Conservation (phyloP, 108 stramenopile species). For the Craspedostauros australis region DNA sequence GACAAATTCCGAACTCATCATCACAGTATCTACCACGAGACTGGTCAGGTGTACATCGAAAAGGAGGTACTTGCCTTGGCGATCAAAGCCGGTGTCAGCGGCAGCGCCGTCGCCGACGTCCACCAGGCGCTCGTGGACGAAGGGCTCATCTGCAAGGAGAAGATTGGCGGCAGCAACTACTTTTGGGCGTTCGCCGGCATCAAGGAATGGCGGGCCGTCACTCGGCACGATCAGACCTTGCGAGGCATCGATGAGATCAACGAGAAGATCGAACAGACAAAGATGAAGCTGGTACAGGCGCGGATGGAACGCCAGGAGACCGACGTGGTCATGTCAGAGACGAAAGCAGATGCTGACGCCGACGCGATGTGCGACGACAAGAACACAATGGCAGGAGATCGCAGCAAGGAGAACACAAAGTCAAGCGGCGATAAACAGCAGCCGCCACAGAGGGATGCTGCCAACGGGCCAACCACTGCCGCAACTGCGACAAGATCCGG, state of each 20-base stretch:
- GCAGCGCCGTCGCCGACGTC: constrained; percentile 64
- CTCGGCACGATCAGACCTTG: constrained; percentile 51
- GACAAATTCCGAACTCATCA: too few relatives aligned
- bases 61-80: constrained; percentile 79
- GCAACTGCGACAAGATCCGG: constrained; percentile 16
- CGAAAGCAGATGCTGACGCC: constrained; percentile 4
- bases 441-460: constrained; percentile 9
- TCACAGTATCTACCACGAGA: constrained; percentile 61
- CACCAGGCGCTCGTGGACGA: constrained; percentile 80
- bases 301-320: constrained; percentile 60
- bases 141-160: constrained; percentile 80
- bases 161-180: constrained; percentile 89
- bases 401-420: constrained; percentile 56
- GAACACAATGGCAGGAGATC: too few relatives aligned
- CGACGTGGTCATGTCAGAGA: constrained; percentile 76
- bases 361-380: constrained; percentile 48
- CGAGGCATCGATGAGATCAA: constrained; percentile 25
- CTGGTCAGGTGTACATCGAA: constrained; percentile 82
- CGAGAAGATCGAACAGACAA: constrained; percentile 38
- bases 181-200: constrained; percentile 91
- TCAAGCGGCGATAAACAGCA: constrained; percentile 20
- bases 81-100: constrained; percentile 80
- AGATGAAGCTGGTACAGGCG: constrained; percentile 41
- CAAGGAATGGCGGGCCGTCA: constrained; percentile 59
- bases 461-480: constrained; percentile 4